Evolutionary conservation across 1,284 basidiomycete species (phyloP), one percentile per base, ranked within the genome.

Genomic region (Cystobasidiaceae sp.): DNA sequence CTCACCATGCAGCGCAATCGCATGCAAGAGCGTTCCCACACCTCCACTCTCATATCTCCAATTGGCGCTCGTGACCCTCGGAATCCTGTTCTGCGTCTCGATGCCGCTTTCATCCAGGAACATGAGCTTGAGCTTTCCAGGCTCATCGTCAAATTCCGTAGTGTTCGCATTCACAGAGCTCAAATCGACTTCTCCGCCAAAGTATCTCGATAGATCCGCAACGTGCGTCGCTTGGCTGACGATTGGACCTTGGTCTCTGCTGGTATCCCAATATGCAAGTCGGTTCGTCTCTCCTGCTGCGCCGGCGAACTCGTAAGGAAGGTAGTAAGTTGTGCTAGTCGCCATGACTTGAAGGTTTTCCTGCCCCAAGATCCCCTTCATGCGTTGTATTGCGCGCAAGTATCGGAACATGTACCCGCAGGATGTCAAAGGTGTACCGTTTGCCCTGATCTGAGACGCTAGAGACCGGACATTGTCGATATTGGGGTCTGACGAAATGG

Each of bases 121-220:
- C 74, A 93, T 83, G 78, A 89, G 90, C 71, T 84, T 85, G 43
- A 97, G 83, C 25, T 86, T 77, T 32, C 93, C 93, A 3, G 93
- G 89, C 69, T 84, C 83, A 77, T 94, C 92, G 75, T 91, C 81
- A 86, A 87, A 91, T 75, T 93, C 91, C 44, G 93, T 82, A 6
- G 90, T 90, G 76, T 91, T 89, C 9, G 90, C 90, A 48, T 33
- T 39, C 43, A 97, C 90, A 44, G 85, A 85, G 63, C 82, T 78
- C 66, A 94, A 86, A 74, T 94, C 89, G 57, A 96, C 90, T 73
- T 97, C 92, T 45, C 93, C 93, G 62, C 93, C 93, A 78, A 97
- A 97, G 82, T 96, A 96, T 71, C 93, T 67, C 30, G 70, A 68
- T 6, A 75, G 70, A 34, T 69, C 68, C 21, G 68, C 67, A 37